Evolutionary conservation across 2,329 filamentous ascomycete species (phyloP).

Genomic region (Diaporthe batatas): DNA sequence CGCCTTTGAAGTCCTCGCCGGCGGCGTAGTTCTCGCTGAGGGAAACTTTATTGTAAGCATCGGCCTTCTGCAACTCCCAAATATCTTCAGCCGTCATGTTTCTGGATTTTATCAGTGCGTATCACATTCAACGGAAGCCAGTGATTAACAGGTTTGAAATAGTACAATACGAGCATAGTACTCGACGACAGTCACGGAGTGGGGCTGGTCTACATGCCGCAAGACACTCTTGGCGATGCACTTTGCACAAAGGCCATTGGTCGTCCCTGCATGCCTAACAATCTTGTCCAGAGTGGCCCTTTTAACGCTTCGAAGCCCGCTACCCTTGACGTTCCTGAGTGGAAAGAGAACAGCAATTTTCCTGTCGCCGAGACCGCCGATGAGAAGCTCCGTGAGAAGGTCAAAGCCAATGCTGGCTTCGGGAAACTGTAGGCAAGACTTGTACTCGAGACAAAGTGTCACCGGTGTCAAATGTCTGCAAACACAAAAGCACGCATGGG

Average conservation of each 20-base stretch:
- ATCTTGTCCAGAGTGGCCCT: not conserved
- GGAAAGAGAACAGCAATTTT: constrained; percentile 14
- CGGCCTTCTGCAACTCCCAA: not conserved
- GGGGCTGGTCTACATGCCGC: constrained; percentile 5
- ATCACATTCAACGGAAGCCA: no score
- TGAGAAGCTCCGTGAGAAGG: constrained; percentile 10
- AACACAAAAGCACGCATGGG: no score
- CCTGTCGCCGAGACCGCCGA: not conserved
- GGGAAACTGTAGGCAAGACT: not conserved
- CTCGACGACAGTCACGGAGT: constrained; percentile 7
- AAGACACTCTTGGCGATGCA: not conserved
- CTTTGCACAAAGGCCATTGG: constrained; percentile 10
- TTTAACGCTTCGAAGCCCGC: constrained; percentile 17
- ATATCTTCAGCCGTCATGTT: not conserved
- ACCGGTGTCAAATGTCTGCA: no score
- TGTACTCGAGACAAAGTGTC: no score
- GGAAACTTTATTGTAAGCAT: constrained; percentile 62
- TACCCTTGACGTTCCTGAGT: constrained; percentile 6
- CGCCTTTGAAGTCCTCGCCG: constrained; percentile 66
- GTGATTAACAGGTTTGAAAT: not conserved
- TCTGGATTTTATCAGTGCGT: not conserved
- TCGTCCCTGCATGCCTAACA: constrained; percentile 1
- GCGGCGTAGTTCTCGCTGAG: constrained; percentile 64
- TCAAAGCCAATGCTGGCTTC: constrained; percentile 10
- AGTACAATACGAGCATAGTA: constrained; percentile 56